Conservation (phyloP, 2,329 filamentous ascomycete species). For the Tolypocladium inflatum region DNA sequence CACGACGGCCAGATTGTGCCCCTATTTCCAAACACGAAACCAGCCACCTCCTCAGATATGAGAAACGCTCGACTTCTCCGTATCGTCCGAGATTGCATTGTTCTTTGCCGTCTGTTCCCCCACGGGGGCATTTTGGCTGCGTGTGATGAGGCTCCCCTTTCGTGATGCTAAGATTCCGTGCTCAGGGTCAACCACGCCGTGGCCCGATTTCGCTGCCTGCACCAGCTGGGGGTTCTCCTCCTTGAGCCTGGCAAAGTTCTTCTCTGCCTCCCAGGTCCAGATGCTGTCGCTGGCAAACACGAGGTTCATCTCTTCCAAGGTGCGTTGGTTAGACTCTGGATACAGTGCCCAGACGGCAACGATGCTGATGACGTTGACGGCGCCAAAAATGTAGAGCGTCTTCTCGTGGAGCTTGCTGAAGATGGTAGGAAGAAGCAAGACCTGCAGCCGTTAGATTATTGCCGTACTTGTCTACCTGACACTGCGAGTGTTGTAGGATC, state of each 20-base stretch:
- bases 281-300: constrained; percentile 58
- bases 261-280: constrained; percentile 64
- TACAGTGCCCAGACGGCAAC: constrained; percentile 66
- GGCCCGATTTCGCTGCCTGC: constrained; percentile 6
- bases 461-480: not conserved
- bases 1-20: too few species aligned
- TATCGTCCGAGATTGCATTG: not conserved
- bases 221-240: constrained; percentile 44
- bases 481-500: constrained; percentile 10
- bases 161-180: constrained; percentile 4
- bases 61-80: constrained; percentile 4
- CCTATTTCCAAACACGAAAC: not conserved
- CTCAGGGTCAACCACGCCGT: constrained; percentile 10
- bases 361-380: constrained; percentile 55
- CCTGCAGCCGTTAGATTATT: constrained; percentile 6
- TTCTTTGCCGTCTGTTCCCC: not conserved
- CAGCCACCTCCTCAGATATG: constrained; percentile 19
- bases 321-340: constrained; percentile 64
- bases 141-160: constrained; percentile 1
- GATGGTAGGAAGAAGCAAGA: constrained; percentile 47
- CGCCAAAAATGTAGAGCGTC: constrained; percentile 65
- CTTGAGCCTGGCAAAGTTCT: constrained; percentile 52
- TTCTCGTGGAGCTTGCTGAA: constrained; percentile 57
- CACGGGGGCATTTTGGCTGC: not conserved
- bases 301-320: constrained; percentile 66